Conservation (phyloP, 2,329 filamentous ascomycete species). For the Scedosporium aurantiacum region DNA sequence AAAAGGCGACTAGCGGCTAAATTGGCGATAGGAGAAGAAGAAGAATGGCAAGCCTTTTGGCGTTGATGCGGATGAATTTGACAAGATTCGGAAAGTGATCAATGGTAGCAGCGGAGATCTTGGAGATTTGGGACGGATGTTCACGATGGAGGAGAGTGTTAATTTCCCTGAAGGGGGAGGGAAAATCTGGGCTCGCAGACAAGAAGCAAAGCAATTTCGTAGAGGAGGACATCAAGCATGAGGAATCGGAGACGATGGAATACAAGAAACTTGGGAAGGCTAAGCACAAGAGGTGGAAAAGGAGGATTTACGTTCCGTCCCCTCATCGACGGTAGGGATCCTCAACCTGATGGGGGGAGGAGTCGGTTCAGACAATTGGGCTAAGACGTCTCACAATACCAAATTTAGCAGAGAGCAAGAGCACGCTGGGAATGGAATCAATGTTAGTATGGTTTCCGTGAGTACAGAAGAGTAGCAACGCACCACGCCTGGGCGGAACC, state of each 20-base stretch:
- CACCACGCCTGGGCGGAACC: not conserved
- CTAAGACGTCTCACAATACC: not conserved
- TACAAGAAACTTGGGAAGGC: not conserved
- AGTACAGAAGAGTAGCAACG: not conserved
- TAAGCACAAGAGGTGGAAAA: not conserved
- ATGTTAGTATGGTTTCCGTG: not conserved
- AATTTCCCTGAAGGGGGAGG: not conserved
- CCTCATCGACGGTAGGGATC: conserved; percentile 7
- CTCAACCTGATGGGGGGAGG: not conserved
- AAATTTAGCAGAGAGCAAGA: not conserved
- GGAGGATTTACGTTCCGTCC: conserved; percentile 6
- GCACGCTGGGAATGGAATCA: not conserved
- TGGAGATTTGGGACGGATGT: not conserved
- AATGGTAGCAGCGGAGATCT: conserved; percentile 4
- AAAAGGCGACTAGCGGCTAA: conserved; percentile 4
- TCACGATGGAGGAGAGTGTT: not conserved
- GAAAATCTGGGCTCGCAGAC: not conserved
- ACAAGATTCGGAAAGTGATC: not conserved
- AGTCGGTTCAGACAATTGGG: conserved; percentile 3
- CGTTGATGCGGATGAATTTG: conserved; percentile 8
- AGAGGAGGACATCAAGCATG: not conserved
- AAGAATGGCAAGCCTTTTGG: not conserved
- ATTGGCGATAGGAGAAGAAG: not conserved
- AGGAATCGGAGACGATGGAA: not conserved
- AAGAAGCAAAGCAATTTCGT: not conserved